These are phyloP conservation scores for Geranomyces michiganensis DNA, from an alignment of 192 early-diverging fungal genomes.

Conservation along the genomic window DNA sequence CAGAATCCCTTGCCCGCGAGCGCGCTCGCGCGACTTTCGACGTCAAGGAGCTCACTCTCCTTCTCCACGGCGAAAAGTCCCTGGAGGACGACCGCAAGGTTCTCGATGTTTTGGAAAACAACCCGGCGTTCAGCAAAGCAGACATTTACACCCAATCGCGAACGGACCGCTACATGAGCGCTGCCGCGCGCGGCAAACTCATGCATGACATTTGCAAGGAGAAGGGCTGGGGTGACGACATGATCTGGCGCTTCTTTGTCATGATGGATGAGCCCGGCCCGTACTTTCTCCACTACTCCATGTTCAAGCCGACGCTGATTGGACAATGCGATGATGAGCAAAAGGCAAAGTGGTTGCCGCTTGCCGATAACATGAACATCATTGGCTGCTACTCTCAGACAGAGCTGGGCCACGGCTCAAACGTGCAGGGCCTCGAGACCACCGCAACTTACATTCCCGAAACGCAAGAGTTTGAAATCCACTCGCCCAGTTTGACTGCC, in stretches of 20 bases:
- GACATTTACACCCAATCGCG: conserved; percentile 74
- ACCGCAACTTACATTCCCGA: conserved; percentile 80
- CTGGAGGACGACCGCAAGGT: conserved; percentile 61
- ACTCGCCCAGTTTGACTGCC: conserved; percentile 75
- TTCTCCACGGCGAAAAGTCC: conserved; percentile 69
- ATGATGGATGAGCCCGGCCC: conserved; percentile 67
- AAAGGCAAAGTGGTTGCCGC: conserved; percentile 73
- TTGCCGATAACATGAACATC: conserved; percentile 72
- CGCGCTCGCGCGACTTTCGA: conserved; percentile 69
- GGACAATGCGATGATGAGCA: conserved; percentile 79
- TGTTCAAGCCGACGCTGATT: conserved; percentile 83
- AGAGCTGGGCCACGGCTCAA: conserved; percentile 81
- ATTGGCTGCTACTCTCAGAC: conserved; percentile 86
- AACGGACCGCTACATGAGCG: conserved; percentile 64
- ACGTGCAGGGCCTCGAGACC: conserved; percentile 90
- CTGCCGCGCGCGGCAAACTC: conserved; percentile 63
- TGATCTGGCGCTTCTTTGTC: conserved; percentile 52
- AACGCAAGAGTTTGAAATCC: conserved; percentile 85
- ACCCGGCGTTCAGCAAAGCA: conserved; percentile 74
- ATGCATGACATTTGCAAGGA: conserved; percentile 64
- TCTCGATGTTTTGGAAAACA: conserved; percentile 62
- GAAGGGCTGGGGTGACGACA: conserved; percentile 60
- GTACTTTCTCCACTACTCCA: conserved; percentile 73
- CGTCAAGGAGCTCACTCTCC: conserved; percentile 64
- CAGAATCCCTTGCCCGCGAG: conserved; percentile 60